Conservation (phyloP, 495 filamentous ascomycete species). For the Parathielavia appendiculata region DNA sequence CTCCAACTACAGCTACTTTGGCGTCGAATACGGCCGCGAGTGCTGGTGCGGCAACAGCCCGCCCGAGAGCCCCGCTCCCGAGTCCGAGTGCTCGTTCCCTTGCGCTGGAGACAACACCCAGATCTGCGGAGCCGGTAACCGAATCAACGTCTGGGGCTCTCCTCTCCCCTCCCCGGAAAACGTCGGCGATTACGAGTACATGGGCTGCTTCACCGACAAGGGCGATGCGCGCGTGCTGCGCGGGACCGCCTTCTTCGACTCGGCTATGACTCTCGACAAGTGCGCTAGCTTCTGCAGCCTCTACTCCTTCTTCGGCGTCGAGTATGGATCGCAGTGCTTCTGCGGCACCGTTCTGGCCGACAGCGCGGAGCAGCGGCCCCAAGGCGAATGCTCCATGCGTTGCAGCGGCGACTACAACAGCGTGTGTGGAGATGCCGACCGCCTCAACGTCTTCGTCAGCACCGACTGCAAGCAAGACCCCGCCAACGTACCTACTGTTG, state of each 20-base stretch:
- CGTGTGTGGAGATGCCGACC: constrained; percentile 17
- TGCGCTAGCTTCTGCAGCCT: constrained; percentile 26
- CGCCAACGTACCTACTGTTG: constrained; percentile 27
- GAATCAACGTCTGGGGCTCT: constrained; percentile 32
- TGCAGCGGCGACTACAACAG: constrained; percentile 20
- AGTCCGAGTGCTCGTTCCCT: constrained; percentile 17
- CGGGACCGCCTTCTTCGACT: constrained; percentile 12
- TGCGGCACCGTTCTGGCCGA: constrained; percentile 15
- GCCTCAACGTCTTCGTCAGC: constrained; percentile 23
- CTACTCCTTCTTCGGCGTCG: constrained; percentile 22
- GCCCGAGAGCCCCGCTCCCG: constrained; percentile 2
- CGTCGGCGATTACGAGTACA: constrained; percentile 10
- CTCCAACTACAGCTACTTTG: constrained; percentile 15
- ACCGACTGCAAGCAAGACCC: constrained; percentile 7
- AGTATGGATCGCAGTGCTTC: constrained; percentile 22
- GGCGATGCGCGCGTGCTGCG: constrained; percentile 1
- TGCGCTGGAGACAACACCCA: constrained; percentile 35
- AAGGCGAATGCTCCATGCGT: constrained; percentile 18
- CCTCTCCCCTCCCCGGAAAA: constrained; percentile 6
- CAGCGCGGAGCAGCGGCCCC: background rate
- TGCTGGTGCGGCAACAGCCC: constrained; percentile 20
- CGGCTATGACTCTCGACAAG: constrained; percentile 31
- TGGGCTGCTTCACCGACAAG: constrained; percentile 20
- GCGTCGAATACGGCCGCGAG: constrained; percentile 19
- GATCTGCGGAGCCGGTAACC: constrained; percentile 32